Base-by-base conservation (phyloP, 805 yeast genomes). In the Sugiyamaella mastotermitis region DNA sequence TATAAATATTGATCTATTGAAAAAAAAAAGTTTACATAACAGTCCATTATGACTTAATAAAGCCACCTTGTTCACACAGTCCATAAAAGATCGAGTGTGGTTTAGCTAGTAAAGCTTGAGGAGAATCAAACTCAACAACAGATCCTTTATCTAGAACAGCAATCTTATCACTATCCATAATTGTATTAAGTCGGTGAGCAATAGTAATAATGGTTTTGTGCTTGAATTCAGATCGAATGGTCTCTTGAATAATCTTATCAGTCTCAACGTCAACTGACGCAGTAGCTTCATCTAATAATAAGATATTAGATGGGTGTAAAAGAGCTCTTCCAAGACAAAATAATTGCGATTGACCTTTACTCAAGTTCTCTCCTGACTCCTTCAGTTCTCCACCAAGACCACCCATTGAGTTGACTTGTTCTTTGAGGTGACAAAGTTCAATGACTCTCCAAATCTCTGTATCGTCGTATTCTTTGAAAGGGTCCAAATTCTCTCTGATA, bases 261-360 rank as follows among this genome's bases (percentile, higher is more conserved):
- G 90, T 83, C 53, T 80, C 80, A 18, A 78, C 78, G 58, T 83
- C 92, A 17, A 82, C 85, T 11, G 87, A 78, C 0, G 92, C 86
- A 0, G 78, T 73, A 2, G 78, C 94, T 59, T 83, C 94, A 57
- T 83, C 94, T 40, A 83, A 59, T 40, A 83, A 79, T 39, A 83
- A 64, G 38, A 83, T 76, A 56, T 73, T 76, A 3, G 86, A 67
- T 31, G 74, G 66, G 43, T 80, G 67, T 18, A 82, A 78, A 49
- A 83, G 65, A 0, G 92, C 86, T 52, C 92, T 68, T 3, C 86
- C 84, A 45, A 83, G 69, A 10, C 92, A 83, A 43, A 83, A 62
- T 39, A 84, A 63, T 58, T 84, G 95, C 48, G 81, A 69, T 61
- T 84, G 94, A 7, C 95, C 94, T 21, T 78, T 76, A 9, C 88